A percentile compares a stretch with the other conserved stretches of the same genome.
Conservation (phyloP, 2,329 filamentous ascomycete species). For the Alternaria sp. region DNA sequence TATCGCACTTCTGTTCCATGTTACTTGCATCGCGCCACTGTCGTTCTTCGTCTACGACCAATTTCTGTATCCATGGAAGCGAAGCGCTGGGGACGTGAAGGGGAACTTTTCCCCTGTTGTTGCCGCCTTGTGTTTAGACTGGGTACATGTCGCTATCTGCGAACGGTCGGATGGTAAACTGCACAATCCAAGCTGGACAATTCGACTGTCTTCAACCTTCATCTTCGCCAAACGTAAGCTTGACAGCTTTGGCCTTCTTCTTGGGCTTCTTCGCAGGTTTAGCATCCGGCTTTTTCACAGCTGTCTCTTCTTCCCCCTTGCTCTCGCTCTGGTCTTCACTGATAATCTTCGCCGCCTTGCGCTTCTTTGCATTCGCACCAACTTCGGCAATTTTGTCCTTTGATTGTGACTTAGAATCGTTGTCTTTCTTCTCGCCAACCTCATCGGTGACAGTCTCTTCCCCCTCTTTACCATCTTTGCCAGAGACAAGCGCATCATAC, state of each 20-base stretch:
- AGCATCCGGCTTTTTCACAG: constrained; percentile 16
- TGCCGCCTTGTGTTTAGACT: no score
- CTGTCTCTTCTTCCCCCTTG: constrained; percentile 19
- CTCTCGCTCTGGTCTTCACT: constrained; percentile 39
- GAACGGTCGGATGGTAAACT: background rate
- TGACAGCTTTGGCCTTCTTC: constrained; percentile 49
- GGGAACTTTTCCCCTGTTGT: background rate
- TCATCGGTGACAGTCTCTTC: constrained; percentile 15
- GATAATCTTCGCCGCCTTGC: constrained; percentile 50
- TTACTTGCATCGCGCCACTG: background rate
- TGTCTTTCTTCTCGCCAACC: constrained; percentile 11
- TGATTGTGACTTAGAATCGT: constrained; percentile 18
- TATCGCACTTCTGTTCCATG: background rate
- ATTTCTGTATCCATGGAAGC: background rate
- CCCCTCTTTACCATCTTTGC: constrained; percentile 33
- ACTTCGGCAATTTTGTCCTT: constrained; percentile 47
- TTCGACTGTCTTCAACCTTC: constrained; percentile 28
- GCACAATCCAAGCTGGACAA: background rate
- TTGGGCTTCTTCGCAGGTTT: constrained; percentile 45
- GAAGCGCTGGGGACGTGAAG: background rate
- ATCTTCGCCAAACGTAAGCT: constrained; percentile 50
- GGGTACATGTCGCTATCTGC: background rate
- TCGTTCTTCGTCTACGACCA: background rate
- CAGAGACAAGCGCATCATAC: constrained; percentile 55
- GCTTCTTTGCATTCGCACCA: constrained; percentile 47